phyloP scores from a whole-genome alignment of 2,329 filamentous ascomycete species.

The Pestalotiopsis sp. region DNA sequence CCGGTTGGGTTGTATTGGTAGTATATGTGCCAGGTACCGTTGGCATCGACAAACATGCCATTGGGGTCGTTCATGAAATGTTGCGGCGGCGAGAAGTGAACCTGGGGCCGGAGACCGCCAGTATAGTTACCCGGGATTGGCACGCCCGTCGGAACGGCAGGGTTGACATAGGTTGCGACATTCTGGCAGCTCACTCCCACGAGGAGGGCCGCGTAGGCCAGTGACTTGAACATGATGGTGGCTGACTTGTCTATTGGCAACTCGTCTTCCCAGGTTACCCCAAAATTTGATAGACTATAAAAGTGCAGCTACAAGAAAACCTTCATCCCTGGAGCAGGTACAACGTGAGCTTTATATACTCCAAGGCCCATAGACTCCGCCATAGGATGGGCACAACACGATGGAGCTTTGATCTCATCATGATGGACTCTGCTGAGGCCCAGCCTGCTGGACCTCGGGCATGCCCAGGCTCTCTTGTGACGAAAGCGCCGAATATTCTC shows the following conservation, averaged over 20 bases:
- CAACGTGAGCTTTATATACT: not conserved
- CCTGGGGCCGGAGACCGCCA: constrained; percentile 46
- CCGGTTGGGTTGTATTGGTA: constrained; percentile 52
- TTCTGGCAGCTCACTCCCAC: constrained; percentile 8
- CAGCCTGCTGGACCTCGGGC: not conserved
- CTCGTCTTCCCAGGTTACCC: not conserved
- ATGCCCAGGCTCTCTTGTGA: not conserved
- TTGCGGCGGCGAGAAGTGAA: constrained; percentile 57
- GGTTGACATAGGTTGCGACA: constrained; percentile 28
- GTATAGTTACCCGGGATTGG: constrained; percentile 30
- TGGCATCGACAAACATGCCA: constrained; percentile 60
- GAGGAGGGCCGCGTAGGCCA: not conserved
- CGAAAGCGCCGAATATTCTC: constrained; percentile 10
- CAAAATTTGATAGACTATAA: not conserved
- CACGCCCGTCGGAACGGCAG: constrained; percentile 28
- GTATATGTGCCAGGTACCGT: constrained; percentile 65
- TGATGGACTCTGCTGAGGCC: not conserved
- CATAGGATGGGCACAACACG: not conserved
- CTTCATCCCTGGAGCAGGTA: not conserved
- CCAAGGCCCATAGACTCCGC: not conserved
- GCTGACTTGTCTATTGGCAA: not conserved
- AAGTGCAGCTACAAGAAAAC: not conserved
- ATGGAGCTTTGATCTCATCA: not conserved
- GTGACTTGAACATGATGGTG: not conserved
- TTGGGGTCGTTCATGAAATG: constrained; percentile 66